Conservation (phyloP, 2,329 filamentous ascomycete genomes). For the Pseudogymnoascus sp. region DNA sequence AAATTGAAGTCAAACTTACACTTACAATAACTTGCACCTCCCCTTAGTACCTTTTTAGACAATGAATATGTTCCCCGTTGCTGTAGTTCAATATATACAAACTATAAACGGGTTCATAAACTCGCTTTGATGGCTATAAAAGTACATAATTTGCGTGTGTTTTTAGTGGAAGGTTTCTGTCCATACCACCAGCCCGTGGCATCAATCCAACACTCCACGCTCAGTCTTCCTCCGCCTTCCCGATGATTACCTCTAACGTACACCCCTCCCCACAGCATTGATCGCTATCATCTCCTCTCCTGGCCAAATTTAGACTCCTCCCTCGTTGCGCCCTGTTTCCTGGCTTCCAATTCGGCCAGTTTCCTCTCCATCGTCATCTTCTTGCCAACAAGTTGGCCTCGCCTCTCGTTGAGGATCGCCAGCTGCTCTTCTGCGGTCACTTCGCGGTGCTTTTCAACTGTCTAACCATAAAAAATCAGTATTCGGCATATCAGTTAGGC, state of each 20-base stretch:
- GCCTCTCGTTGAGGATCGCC: slow-evolving; percentile 41
- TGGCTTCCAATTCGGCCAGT: slow-evolving; percentile 40
- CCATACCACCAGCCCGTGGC: neutral
- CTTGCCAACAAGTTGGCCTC: slow-evolving; percentile 41
- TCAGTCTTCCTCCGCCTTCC: neutral
- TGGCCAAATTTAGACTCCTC: slow-evolving; percentile 28
- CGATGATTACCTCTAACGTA: neutral
- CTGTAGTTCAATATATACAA: neutral
- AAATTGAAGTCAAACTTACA: slow-evolving; percentile 4
- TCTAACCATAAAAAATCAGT: slow-evolving; percentile 25
- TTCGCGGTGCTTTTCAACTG: slow-evolving; percentile 38
- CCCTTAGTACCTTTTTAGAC: neutral
- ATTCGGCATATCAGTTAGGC: neutral
- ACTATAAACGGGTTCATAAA: neutral
- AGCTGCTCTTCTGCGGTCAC: slow-evolving; percentile 46
- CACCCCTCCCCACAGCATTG: neutral
- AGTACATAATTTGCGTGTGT: neutral
- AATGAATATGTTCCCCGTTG: neutral
- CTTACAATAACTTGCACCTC: neutral
- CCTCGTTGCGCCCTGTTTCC: slow-evolving; percentile 31
- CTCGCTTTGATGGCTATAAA: neutral
- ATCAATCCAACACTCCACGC: neutral
- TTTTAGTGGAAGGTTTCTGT: neutral
- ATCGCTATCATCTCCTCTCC: slow-evolving; percentile 21
- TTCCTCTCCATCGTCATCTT: slow-evolving; percentile 48